A percentile compares a stretch with the other conserved stretches of the same genome.
Conservation (phyloP, 176 grass and related monocot species). For the Avena insularis region DNA sequence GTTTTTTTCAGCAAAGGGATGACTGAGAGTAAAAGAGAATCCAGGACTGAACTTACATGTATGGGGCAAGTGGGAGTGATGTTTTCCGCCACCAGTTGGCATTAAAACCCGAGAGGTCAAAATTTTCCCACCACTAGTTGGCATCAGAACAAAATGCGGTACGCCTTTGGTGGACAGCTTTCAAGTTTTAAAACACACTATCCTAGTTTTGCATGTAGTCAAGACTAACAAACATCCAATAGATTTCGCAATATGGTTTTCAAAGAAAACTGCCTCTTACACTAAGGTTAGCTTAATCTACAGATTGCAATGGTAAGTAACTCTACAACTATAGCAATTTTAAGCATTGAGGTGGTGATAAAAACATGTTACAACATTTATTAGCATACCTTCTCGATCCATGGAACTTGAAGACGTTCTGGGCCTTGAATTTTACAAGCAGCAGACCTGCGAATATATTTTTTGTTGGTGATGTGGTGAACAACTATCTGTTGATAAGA, state of each 20-base stretch:
- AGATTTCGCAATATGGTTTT: slow-evolving; percentile 17
- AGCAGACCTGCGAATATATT: slow-evolving; percentile 53
- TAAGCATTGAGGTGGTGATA: background rate
- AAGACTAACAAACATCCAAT: background rate
- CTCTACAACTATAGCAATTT: slow-evolving; percentile 17
- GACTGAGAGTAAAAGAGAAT: slow-evolving; percentile 13
- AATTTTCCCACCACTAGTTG: slow-evolving; percentile 88
- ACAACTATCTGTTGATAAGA: slow-evolving; percentile 31
- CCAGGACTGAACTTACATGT: slow-evolving; percentile 10
- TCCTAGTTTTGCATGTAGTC: slow-evolving; percentile 12
- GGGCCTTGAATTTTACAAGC: slow-evolving; percentile 59
- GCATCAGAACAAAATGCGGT: slow-evolving; percentile 64
- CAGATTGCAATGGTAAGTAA: slow-evolving; percentile 12
- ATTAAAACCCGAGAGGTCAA: slow-evolving; percentile 81
- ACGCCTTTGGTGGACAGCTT: background rate
- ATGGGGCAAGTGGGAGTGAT: background rate
- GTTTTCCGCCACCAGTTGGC: background rate
- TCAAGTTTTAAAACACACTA: slow-evolving; percentile 6
- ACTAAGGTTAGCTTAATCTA: slow-evolving; percentile 21
- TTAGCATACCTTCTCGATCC: slow-evolving; percentile 69
- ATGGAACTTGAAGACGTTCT: slow-evolving; percentile 59
- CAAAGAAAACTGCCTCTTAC: background rate
- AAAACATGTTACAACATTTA: background rate
- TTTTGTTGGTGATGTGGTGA: background rate
- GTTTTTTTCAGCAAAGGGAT: background rate